Conservation (phyloP, 208 protist species). For the Leishmania turanica region DNA sequence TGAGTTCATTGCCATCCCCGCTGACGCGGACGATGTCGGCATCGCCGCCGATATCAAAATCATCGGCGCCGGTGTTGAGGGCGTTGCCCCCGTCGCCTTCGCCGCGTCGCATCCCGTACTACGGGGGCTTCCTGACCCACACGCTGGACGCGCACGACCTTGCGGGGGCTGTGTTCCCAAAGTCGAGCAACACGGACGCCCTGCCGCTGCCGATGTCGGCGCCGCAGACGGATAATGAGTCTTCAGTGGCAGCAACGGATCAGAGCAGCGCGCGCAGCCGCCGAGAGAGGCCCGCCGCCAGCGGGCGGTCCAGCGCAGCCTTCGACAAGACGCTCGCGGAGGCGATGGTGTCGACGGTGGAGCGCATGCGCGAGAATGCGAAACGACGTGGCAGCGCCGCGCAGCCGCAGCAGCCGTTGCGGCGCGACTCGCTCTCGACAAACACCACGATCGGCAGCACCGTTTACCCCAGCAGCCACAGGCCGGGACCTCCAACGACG, state of each 20-base stretch:
- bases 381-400: conserved; percentile 6
- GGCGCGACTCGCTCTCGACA: background rate
- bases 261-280: background rate
- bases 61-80: background rate
- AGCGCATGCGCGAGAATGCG: conserved; percentile 28
- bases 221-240: background rate
- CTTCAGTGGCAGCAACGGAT: too few species aligned
- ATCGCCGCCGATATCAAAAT: background rate
- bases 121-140: conserved; percentile 27
- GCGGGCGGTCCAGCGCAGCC: background rate
- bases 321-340: conserved; percentile 38
- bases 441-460: background rate
- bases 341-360: conserved; percentile 48
- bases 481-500: background rate
- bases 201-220: background rate
- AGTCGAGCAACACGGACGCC: background rate
- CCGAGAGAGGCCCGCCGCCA: conserved; percentile 2
- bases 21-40: background rate
- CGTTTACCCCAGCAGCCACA: background rate
- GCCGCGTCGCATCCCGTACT: conserved; percentile 25
- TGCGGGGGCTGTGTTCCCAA: background rate
- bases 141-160: conserved; percentile 16
- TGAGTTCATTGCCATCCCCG: background rate
- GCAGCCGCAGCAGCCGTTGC: background rate
- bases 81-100: background rate